Evolutionary conservation across 2,329 filamentous ascomycete genomes (phyloP).

Genomic region (Xylariaceae sp.): DNA sequence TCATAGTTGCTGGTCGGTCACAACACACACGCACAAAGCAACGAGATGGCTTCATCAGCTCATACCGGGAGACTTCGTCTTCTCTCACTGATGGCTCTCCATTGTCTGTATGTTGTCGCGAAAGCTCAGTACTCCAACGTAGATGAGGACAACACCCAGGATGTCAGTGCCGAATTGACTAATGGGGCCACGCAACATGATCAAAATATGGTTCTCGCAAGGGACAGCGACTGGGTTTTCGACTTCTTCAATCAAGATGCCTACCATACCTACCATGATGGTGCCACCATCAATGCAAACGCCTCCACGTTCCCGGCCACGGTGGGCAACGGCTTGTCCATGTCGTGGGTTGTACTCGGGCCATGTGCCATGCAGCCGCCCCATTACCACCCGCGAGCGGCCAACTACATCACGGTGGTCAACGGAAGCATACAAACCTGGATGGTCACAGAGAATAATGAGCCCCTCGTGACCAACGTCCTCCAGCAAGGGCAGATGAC

Average conservation of each 20-base stretch:
- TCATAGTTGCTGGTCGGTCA: too few species aligned
- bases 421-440: slow-evolving; percentile 1
- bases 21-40: too few species aligned
- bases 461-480: not conserved
- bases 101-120: too few species aligned
- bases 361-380: slow-evolving; percentile 7
- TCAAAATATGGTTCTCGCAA: not conserved
- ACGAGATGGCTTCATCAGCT: too few species aligned
- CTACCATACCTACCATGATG: not conserved
- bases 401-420: slow-evolving; percentile 4
- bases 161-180: not conserved
- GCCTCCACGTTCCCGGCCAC: slow-evolving; percentile 6
- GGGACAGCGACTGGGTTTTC: slow-evolving; percentile 2
- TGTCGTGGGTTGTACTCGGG: slow-evolving; percentile 4
- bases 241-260: slow-evolving; percentile 2
- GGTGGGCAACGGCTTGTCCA: slow-evolving; percentile 2
- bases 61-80: too few species aligned
- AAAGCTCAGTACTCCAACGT: too few species aligned
- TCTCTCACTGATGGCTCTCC: too few species aligned
- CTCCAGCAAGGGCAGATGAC: slow-evolving; percentile 4
- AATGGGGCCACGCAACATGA: not conserved
- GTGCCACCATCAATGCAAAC: not conserved
- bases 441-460: slow-evolving; percentile 5
- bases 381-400: slow-evolving; percentile 5
- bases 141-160: too few species aligned